Conservation (phyloP, 495 filamentous ascomycete genomes). For the Penicillium coffeae region DNA sequence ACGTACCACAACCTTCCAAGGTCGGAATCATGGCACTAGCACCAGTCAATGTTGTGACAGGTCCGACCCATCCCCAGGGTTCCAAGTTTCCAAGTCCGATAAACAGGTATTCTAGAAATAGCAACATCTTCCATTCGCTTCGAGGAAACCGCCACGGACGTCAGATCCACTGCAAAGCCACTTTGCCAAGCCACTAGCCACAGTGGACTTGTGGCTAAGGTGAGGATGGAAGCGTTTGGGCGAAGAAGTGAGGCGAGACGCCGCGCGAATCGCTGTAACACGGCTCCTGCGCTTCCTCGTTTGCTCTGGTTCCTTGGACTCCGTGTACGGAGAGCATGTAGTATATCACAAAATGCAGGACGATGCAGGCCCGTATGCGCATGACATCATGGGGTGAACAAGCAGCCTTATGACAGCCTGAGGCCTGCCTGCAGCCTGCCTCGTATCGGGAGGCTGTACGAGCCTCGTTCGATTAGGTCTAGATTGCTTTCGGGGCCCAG, state of each 20-base stretch:
- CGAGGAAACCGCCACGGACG: neutral
- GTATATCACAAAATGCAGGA: no score
- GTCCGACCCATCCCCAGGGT: no score
- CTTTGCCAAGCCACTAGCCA: no score
- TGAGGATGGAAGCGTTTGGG: neutral
- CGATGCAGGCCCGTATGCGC: neutral
- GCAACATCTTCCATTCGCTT: neutral
- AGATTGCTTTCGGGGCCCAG: neutral
- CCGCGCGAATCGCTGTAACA: neutral
- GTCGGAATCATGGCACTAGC: no score
- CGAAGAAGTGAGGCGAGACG: neutral
- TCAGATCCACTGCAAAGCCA: no score
- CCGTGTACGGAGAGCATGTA: no score
- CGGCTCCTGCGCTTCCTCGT: neutral
- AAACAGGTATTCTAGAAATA: no score
- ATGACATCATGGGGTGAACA: neutral
- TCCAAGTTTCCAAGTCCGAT: no score
- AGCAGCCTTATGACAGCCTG: neutral
- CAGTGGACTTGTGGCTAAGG: slow-evolving; percentile 2
- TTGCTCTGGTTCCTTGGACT: no score
- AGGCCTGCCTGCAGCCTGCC: neutral
- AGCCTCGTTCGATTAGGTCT: neutral
- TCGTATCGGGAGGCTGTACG: slow-evolving; percentile 1
- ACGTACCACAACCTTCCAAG: no score
- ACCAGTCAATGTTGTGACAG: no score